Conservation (phyloP, 2,329 filamentous ascomycete species). For the Colletotrichum shisoi region DNA sequence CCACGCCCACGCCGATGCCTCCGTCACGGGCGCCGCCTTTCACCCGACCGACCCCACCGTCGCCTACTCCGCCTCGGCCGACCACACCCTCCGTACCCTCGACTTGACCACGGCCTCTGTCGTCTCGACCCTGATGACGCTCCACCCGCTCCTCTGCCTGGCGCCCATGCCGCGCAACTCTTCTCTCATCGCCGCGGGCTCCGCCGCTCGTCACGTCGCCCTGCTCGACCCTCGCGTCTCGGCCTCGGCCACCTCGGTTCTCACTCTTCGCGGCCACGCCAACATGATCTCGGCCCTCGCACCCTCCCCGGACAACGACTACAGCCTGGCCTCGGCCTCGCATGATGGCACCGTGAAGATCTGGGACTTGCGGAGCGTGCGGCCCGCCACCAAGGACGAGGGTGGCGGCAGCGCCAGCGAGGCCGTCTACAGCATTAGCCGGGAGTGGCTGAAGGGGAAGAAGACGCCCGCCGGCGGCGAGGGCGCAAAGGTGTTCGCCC, state of each 20-base stretch:
- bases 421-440: constrained; percentile 76
- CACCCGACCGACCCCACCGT: constrained; percentile 85
- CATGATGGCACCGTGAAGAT: constrained; percentile 92
- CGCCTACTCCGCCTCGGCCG: constrained; percentile 88
- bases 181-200: constrained; percentile 73
- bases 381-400: constrained; percentile 66
- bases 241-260: constrained; percentile 77
- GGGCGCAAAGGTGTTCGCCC: constrained; percentile 87
- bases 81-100: constrained; percentile 89
- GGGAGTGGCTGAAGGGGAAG: constrained; percentile 74
- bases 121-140: constrained; percentile 83
- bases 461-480: constrained; percentile 75
- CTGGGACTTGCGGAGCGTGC: constrained; percentile 85
- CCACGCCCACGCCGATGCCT: constrained; percentile 74
- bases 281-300: constrained; percentile 66
- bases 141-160: constrained; percentile 82
- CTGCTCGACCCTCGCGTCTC: constrained; percentile 89
- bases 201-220: constrained; percentile 84
- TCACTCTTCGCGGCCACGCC: constrained; percentile 90
- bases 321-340: constrained; percentile 86
- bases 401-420: constrained; percentile 72
- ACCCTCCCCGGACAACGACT: constrained; percentile 69
- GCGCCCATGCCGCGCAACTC: constrained; percentile 73
- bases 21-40: constrained; percentile 82
- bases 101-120: constrained; percentile 82